These are phyloP conservation scores for Lactarius tabidus DNA, from an alignment of 768 basidiomycete species.

Conservation along the genomic window DNA sequence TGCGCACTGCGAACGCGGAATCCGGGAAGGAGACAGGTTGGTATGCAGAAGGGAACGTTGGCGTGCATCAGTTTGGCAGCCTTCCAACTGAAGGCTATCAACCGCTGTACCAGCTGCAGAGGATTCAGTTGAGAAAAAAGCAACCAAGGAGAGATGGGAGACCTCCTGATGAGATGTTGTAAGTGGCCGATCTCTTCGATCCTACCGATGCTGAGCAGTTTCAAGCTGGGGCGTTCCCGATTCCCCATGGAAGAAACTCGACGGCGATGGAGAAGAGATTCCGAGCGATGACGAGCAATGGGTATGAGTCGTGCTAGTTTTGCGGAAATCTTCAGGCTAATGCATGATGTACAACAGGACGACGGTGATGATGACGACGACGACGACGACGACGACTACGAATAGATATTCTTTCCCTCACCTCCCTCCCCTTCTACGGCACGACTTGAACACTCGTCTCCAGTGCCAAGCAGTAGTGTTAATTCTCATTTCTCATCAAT, in stretches of 20 bases:
- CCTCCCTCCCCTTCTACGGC: neutral
- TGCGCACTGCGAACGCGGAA: constrained; percentile 5
- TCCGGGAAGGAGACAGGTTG: constrained; percentile 12
- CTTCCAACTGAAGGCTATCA: constrained; percentile 9
- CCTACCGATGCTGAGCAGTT: neutral
- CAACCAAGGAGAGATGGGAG: constrained; percentile 19
- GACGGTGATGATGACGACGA: neutral
- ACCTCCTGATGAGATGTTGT: constrained; percentile 14
- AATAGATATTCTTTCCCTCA: neutral
- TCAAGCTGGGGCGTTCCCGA: constrained; percentile 16
- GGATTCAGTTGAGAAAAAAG: constrained; percentile 1
- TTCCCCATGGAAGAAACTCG: constrained; percentile 8
- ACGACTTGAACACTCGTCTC: neutral
- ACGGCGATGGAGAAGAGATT: constrained; percentile 14
- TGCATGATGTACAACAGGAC: neutral
- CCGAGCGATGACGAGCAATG: constrained; percentile 3
- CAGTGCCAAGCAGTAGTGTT: neutral
- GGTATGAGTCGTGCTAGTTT: neutral
- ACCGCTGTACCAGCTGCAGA: constrained; percentile 14
- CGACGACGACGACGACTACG: neutral
- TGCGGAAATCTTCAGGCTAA: neutral
- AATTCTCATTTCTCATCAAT: neutral
- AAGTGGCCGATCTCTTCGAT: neutral
- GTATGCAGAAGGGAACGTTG: constrained; percentile 22
- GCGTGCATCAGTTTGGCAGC: constrained; percentile 20